Conservation (phyloP, 1,284 basidiomycete species). For the Earliella scabrosa region DNA sequence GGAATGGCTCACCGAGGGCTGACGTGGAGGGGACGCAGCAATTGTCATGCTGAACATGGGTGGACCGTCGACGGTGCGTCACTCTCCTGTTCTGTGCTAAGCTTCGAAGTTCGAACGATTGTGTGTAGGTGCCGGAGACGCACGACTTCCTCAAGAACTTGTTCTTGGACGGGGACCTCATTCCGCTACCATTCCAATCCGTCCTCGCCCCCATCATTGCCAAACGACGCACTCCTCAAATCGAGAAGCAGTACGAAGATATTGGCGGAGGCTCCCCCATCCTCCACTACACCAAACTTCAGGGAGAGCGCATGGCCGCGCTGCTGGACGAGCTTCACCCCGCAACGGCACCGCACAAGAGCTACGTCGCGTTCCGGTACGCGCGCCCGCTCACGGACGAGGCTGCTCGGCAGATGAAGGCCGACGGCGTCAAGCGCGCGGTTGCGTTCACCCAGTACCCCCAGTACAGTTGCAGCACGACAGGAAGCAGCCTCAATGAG, state of each 20-base stretch:
- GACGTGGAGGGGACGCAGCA: constrained; percentile 48
- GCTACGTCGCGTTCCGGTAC: constrained; percentile 95
- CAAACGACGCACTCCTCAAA: constrained; percentile 88
- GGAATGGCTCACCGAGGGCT: background rate
- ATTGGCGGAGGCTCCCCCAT: constrained; percentile 99
- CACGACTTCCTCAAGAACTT: constrained; percentile 92
- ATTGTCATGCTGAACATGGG: constrained; percentile 99
- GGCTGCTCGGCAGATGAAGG: constrained; percentile 84
- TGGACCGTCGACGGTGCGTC: constrained; percentile 85
- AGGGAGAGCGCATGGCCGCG: constrained; percentile 90
- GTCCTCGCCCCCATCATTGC: constrained; percentile 91
- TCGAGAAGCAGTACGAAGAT: constrained; percentile 92
- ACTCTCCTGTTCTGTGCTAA: background rate
- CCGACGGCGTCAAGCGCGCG: constrained; percentile 91
- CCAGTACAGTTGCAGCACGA: constrained; percentile 98
- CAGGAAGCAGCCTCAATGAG: constrained; percentile 96
- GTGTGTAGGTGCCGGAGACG: constrained; percentile 77
- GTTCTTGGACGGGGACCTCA: constrained; percentile 95
- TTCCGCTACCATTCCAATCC: constrained; percentile 93
- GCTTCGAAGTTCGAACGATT: background rate
- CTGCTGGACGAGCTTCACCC: constrained; percentile 95
- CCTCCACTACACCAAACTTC: constrained; percentile 85
- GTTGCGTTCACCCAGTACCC: constrained; percentile 99
- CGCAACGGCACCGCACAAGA: constrained; percentile 92
- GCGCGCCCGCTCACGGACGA: constrained; percentile 89